Percentiles rank a stretch among this genome's conserved stretches.
These are phyloP conservation scores for Salix brachista DNA, from an alignment of 345 rosid genomes.

Conservation along the genomic window DNA sequence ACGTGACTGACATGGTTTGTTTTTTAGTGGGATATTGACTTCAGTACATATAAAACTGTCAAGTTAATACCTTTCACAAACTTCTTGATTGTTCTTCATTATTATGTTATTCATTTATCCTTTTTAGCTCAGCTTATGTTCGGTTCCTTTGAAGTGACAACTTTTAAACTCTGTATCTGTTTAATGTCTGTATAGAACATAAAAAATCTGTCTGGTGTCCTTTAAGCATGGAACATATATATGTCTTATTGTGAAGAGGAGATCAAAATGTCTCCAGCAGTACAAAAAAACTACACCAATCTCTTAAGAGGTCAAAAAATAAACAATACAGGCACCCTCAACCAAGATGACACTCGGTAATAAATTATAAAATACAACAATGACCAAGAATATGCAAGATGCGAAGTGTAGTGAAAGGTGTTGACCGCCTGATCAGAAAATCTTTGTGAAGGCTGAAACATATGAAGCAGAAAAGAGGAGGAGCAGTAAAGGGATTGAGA, in stretches of 20 bases:
- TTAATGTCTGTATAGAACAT: neutral
- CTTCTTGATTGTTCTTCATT: neutral
- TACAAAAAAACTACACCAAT: conserved; percentile 39
- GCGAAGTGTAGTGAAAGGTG: neutral
- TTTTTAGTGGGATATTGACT: neutral
- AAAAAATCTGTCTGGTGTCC: neutral
- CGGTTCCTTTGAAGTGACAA: neutral
- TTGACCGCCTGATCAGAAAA: neutral
- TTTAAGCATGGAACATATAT: neutral
- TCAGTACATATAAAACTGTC: neutral
- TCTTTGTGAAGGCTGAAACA: conserved; percentile 40
- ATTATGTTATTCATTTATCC: neutral
- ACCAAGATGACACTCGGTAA: conserved; percentile 4
- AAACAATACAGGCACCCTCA: conserved; percentile 18
- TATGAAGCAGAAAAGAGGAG: conserved; percentile 54
- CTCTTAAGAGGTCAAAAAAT: conserved; percentile 7
- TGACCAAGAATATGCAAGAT: neutral
- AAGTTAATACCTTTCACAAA: neutral
- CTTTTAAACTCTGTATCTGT: neutral
- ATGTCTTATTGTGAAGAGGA: conserved; percentile 36
- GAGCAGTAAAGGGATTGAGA: conserved; percentile 47
- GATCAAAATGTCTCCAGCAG: conserved; percentile 34
- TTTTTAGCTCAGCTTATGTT: neutral
- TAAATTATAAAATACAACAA: neutral
- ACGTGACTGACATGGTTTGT: neutral